phyloP scores from a whole-genome alignment of 345 rosid species.

The Jatropha curcas region DNA sequence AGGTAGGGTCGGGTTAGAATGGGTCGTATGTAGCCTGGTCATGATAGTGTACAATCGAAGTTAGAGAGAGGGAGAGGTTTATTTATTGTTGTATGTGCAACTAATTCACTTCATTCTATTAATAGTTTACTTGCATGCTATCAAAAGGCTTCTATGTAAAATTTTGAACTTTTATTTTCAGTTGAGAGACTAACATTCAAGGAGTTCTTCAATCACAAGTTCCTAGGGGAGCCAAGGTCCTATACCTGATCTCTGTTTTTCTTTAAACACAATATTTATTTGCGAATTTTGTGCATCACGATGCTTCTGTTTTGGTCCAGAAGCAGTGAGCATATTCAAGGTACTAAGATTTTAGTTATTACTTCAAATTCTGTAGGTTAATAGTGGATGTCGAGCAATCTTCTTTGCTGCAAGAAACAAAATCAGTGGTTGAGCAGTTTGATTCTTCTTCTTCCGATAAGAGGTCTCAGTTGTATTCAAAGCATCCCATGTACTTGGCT shows the following conservation, averaged over 20 bases:
- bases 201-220: constrained; percentile 76
- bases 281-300: constrained; percentile 6
- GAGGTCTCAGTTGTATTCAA: constrained; percentile 33
- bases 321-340: constrained; percentile 9
- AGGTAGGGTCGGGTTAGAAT: too few relatives aligned
- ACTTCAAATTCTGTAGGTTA: constrained; percentile 44
- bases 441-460: constrained; percentile 35
- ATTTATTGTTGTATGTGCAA: background rate
- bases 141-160: background rate
- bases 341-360: constrained; percentile 20
- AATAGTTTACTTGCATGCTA: background rate
- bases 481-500: constrained; percentile 14
- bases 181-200: constrained; percentile 67
- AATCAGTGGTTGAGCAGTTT: constrained; percentile 29
- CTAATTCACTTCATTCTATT: background rate
- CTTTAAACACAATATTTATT: background rate
- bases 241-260: constrained; percentile 3
- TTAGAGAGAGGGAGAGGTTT: background rate
- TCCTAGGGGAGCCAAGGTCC: constrained; percentile 59
- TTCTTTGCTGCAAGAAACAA: constrained; percentile 20
- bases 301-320: constrained; percentile 1
- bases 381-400: constrained; percentile 25
- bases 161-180: constrained; percentile 34
- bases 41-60: background rate
- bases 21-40: too few relatives aligned